Evolutionary conservation across 495 filamentous ascomycete species (phyloP).

Genomic region (Opeltia flavorubescens): DNA sequence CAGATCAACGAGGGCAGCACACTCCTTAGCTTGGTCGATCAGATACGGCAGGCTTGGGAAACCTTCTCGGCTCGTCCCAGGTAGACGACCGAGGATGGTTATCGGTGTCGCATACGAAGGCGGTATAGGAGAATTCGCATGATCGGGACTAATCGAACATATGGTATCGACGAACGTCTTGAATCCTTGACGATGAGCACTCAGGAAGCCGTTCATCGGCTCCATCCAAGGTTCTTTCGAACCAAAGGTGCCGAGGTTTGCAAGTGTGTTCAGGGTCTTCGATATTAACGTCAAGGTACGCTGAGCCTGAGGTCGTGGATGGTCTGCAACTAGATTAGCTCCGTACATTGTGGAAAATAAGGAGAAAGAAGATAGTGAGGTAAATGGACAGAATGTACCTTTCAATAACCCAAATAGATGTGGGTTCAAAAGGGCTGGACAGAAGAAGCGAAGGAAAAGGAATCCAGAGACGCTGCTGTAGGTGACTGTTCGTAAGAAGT

Average conservation of each 20-base stretch:
- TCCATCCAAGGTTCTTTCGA: constrained; percentile 98
- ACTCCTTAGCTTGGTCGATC: constrained; percentile 80
- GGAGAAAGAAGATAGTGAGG: neutral
- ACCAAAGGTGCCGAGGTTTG: constrained; percentile 86
- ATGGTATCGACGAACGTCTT: constrained; percentile 78
- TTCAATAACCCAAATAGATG: constrained; percentile 88
- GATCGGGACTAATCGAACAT: constrained; percentile 65
- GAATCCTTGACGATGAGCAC: constrained; percentile 45
- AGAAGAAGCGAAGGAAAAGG: constrained; percentile 90
- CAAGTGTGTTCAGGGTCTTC: constrained; percentile 88
- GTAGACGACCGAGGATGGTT: constrained; percentile 74
- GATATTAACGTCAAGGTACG: constrained; percentile 87
- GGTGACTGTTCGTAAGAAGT: constrained; percentile 77
- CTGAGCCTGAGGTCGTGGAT: constrained; percentile 74
- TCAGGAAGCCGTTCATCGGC: constrained; percentile 69
- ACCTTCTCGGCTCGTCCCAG: constrained; percentile 72
- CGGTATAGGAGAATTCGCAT: constrained; percentile 47
- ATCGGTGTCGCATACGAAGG: constrained; percentile 88
- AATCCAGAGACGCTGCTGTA: constrained; percentile 97
- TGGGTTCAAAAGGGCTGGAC: constrained; percentile 88
- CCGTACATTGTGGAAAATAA: neutral
- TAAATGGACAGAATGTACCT: constrained; percentile 30
- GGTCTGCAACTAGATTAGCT: constrained; percentile 38
- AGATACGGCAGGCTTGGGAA: constrained; percentile 92
- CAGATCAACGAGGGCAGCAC: constrained; percentile 72